Evolutionary conservation across 177 flowering plant genomes (phyloP).

Genomic region (Tripterygium wilfordii): DNA sequence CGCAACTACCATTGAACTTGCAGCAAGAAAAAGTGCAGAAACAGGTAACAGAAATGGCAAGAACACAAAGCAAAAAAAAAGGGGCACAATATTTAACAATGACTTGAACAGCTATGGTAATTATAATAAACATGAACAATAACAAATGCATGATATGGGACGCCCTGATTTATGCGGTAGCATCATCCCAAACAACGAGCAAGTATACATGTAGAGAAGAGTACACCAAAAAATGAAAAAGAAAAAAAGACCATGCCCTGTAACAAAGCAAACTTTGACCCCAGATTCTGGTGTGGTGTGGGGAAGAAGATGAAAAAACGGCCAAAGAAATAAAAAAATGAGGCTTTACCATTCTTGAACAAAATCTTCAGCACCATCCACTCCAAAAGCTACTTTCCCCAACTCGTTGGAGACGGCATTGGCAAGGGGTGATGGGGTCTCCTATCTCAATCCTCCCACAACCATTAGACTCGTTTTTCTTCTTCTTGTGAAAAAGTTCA

Average conservation of each 20-base stretch:
- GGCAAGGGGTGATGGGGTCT: background rate
- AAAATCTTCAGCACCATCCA: background rate
- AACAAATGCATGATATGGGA: constrained; percentile 8
- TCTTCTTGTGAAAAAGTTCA: background rate
- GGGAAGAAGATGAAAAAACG: background rate
- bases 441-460: constrained; percentile 3
- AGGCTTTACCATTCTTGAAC: background rate
- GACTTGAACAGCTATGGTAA: too few relatives aligned
- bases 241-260: too few relatives aligned
- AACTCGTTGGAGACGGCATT: background rate
- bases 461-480: background rate
- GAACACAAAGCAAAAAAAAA: too few relatives aligned
- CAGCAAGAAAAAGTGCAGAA: too few relatives aligned
- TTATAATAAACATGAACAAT: background rate
- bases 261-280: constrained; percentile 9
- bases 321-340: constrained; percentile 1
- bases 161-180: constrained; percentile 1
- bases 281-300: constrained; percentile 12
- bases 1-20: too few relatives aligned
- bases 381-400: constrained; percentile 3
- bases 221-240: background rate
- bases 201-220: constrained; percentile 13
- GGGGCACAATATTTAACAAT: too few relatives aligned
- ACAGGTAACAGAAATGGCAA: too few relatives aligned
- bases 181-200: constrained; percentile 8